Conservation (phyloP, 495 filamentous ascomycete species). For the Elaphomyces granulatus region DNA sequence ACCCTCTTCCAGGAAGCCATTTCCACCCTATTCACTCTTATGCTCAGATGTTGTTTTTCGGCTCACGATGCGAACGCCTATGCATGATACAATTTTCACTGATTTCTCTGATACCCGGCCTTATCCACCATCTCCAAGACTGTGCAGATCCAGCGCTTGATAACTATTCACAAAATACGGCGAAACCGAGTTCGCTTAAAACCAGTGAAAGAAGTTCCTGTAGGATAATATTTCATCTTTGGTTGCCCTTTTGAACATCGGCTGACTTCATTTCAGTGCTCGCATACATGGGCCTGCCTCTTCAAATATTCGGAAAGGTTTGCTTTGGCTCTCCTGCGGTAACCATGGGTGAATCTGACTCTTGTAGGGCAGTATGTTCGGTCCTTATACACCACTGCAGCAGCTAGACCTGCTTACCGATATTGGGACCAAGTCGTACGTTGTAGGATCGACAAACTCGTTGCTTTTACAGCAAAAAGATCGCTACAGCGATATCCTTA, state of each 20-base stretch:
- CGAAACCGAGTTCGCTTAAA: conserved; percentile 68
- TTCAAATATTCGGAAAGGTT: conserved; percentile 93
- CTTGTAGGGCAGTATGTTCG: conserved; percentile 73
- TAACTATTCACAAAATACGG: conserved; percentile 58
- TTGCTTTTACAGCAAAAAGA: conserved; percentile 87
- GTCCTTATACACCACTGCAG: conserved; percentile 91
- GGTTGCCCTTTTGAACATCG: conserved; percentile 13
- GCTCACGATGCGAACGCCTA: conserved; percentile 78
- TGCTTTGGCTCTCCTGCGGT: conserved; percentile 4
- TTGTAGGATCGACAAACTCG: conserved; percentile 94
- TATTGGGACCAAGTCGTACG: conserved; percentile 88
- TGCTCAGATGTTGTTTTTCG: conserved; percentile 99
- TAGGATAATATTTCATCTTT: conserved; percentile 18
- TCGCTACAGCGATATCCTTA: conserved; percentile 92
- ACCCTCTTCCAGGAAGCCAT: too few species aligned
- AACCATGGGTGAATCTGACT: conserved; percentile 9
- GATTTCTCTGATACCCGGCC: conserved; percentile 81
- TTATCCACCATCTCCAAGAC: conserved; percentile 75
- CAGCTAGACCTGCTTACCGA: conserved; percentile 91
- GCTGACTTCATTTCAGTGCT: conserved; percentile 38
- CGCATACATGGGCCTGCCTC: conserved; percentile 82
- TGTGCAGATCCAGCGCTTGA: conserved; percentile 85
- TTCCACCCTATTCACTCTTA: too few species aligned
- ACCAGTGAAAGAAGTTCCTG: conserved; percentile 83
- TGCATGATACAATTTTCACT: conserved; percentile 98